Evolutionary conservation across 345 rosid genomes (phyloP).

Genomic region (Litchi chinensis): DNA sequence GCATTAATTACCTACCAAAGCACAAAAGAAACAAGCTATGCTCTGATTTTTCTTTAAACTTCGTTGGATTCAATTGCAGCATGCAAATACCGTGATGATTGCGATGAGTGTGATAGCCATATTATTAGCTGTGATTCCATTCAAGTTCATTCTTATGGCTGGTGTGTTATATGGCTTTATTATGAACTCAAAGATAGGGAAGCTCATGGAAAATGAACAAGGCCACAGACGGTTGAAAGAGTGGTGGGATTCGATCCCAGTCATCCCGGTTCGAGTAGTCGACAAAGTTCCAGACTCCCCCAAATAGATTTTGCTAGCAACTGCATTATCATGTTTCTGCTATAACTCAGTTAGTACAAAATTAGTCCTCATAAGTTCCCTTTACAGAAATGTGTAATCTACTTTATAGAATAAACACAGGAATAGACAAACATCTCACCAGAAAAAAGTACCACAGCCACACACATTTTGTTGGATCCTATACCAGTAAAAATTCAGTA

Average conservation of each 20-base stretch:
- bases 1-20: background rate
- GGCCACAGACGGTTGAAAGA: conserved; percentile 67
- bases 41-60: background rate
- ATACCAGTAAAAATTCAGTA: background rate
- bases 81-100: conserved; percentile 58
- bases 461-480: too few species aligned
- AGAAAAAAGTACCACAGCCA: too few species aligned
- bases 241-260: conserved; percentile 97
- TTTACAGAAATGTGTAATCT: background rate
- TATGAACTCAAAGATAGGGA: conserved; percentile 55
- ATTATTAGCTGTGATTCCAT: conserved; percentile 56
- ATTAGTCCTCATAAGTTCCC: background rate
- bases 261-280: conserved; percentile 56
- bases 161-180: conserved; percentile 33
- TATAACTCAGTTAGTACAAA: background rate
- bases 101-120: conserved; percentile 47
- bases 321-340: background rate
- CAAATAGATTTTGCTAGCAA: too few species aligned
- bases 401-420: too few species aligned
- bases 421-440: too few species aligned
- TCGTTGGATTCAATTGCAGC: conserved; percentile 46
- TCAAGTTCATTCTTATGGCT: conserved; percentile 53
- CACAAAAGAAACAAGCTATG: background rate
- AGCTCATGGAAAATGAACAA: conserved; percentile 41
- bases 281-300: conserved; percentile 21